These are phyloP conservation scores for Zhuliangozyma parablackwelliae DNA, from an alignment of 1,139 yeast genomes.

Conservation along the genomic window DNA sequence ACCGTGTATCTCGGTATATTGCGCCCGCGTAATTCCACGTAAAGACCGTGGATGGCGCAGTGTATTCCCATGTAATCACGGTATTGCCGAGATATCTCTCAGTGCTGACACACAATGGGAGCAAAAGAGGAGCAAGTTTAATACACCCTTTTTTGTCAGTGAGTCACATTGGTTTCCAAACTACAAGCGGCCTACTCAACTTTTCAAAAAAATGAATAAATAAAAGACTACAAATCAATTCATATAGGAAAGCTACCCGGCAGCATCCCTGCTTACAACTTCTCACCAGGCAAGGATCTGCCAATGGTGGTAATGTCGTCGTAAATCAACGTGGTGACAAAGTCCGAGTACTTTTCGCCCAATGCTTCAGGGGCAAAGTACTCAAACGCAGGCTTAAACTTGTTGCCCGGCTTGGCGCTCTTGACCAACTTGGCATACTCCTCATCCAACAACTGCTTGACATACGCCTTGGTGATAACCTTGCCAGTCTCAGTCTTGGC, in stretches of 20 bases:
- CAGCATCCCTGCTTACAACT: slow-evolving; percentile 24
- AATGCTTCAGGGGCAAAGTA: slow-evolving; percentile 64
- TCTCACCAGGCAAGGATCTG: slow-evolving; percentile 42
- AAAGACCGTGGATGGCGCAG: too few species aligned
- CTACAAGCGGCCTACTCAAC: too few species aligned
- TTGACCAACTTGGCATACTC: slow-evolving; percentile 55
- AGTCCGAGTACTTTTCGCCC: slow-evolving; percentile 66
- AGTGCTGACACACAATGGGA: too few species aligned
- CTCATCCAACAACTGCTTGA: slow-evolving; percentile 52
- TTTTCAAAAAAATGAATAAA: too few species aligned
- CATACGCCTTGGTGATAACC: slow-evolving; percentile 54
- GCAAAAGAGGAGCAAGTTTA: too few species aligned
- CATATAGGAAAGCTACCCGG: neutral
- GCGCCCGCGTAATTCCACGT: too few species aligned
- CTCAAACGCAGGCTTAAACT: slow-evolving; percentile 61
- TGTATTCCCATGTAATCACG: too few species aligned
- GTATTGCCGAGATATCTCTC: too few species aligned
- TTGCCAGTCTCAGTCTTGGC: slow-evolving; percentile 58
- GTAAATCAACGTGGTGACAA: slow-evolving; percentile 66
- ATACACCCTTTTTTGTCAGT: too few species aligned
- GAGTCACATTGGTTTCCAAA: too few species aligned
- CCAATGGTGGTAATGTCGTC: slow-evolving; percentile 62
- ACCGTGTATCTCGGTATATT: too few species aligned
- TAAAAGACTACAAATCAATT: too few species aligned
- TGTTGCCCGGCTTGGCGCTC: slow-evolving; percentile 46